Evolutionary conservation across 495 filamentous ascomycete species (phyloP), one percentile per base, ranked within the genome.

Genomic region (Staphylotrichum longicolle): DNA sequence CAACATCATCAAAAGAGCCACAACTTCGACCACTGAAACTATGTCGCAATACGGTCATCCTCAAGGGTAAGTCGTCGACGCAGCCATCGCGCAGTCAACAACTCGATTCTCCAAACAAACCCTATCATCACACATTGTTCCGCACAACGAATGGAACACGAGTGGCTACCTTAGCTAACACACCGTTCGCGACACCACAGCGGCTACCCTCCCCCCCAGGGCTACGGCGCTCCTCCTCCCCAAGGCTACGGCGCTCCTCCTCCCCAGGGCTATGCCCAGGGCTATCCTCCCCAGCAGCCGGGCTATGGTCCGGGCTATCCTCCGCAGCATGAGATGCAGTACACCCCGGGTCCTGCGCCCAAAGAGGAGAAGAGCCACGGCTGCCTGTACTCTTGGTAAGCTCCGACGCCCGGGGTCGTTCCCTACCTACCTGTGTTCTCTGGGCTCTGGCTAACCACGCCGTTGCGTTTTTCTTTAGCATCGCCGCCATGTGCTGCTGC

Each of bases 311-410:
- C 37, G 1, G 9, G 14, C 6, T 27, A 27, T 27, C 20, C 56
- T 20, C 65, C 53, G n/a, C 51, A 46, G 32, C 54, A 50, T 44
- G 54, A 54, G 50, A 65, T 68, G 66, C 51, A 62, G n/a, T 65
- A 68, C 15, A 48, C 63, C 46, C 45, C 60, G 39, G 53, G 54
- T n/a, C 66, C 57, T 14, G 61, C 65, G 46, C 54, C 58, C n/a
- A 60, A 68, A 41, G 66, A 68, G 52, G 66, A 68, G 37, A 68
- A 68, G 66, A 68, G 66, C 63, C 63, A 68, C 60, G 66, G 66
- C 37, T 68, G 66, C 54, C 40, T 68, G 11, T 68, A 68, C 60
- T 54, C 55, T 3, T 68, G 66, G 66, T 68, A 41, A 57, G 62
- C 50, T 15, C 20, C 20, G 20, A 27, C 20, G 20, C 20, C 20